Conservation (phyloP, 2,329 filamentous ascomycete species). For the Trichoderma polysporum region DNA sequence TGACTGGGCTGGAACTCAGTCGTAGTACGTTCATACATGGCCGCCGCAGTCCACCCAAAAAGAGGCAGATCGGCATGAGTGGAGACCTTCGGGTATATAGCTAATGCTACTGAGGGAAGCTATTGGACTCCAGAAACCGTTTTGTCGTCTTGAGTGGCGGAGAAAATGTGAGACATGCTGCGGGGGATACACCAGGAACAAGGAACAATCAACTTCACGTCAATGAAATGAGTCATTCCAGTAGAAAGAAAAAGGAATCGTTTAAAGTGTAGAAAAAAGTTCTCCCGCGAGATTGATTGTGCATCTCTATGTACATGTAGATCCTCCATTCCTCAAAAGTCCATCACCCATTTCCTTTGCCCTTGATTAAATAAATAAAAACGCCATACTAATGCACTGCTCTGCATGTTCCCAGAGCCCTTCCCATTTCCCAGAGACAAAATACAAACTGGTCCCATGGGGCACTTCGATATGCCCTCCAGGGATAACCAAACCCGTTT, state of each 20-base stretch:
- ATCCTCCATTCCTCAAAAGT: background rate
- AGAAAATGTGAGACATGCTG: constrained; percentile 9
- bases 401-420: background rate
- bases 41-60: background rate
- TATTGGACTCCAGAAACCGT: background rate
- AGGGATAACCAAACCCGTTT: background rate
- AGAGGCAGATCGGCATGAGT: background rate
- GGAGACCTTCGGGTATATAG: background rate
- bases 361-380: background rate
- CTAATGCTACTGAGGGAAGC: background rate
- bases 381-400: constrained; percentile 18
- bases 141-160: background rate
- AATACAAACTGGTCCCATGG: constrained; percentile 5
- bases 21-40: background rate
- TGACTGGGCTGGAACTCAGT: background rate
- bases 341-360: background rate
- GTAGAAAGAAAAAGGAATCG: background rate
- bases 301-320: constrained; percentile 4
- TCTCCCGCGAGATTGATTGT: constrained; percentile 11
- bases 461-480: background rate
- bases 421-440: constrained; percentile 1
- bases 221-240: background rate
- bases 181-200: background rate
- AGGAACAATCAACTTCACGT: background rate
- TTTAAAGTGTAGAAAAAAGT: background rate